Conservation (phyloP, 2,329 filamentous ascomycete species). For the Ascosphaera apis region DNA sequence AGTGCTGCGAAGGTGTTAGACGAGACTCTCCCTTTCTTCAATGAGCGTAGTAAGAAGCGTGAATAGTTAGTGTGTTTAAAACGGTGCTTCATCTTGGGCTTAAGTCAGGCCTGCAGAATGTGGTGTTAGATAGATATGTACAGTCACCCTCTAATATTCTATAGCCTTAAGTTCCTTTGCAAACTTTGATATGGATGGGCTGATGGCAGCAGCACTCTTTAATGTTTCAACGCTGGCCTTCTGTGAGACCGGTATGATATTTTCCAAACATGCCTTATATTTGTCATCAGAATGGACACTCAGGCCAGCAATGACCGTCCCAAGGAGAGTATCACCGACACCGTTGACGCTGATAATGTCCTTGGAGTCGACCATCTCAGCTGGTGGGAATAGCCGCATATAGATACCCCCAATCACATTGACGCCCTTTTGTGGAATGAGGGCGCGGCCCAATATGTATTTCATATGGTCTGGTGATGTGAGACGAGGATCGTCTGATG, state of each 20-base stretch:
- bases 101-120: too few relatives aligned
- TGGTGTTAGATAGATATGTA: too few relatives aligned
- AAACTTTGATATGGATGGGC: constrained; percentile 11
- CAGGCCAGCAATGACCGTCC: constrained; percentile 59
- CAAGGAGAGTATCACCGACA: constrained; percentile 79
- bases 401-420: constrained; percentile 56
- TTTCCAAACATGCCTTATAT: constrained; percentile 24
- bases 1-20: constrained; percentile 13
- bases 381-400: constrained; percentile 50
- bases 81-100: too few relatives aligned
- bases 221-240: constrained; percentile 58
- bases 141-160: neutral
- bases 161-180: constrained; percentile 2
- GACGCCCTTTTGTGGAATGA: neutral
- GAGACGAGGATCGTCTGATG: constrained; percentile 43
- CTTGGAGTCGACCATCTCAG: constrained; percentile 32
- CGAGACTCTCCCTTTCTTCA: constrained; percentile 1
- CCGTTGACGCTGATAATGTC: constrained; percentile 81
- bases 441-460: constrained; percentile 47
- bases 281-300: constrained; percentile 19
- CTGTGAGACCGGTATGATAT: constrained; percentile 60
- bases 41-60: too few relatives aligned
- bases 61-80: too few relatives aligned
- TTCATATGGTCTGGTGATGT: constrained; percentile 36
- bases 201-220: constrained; percentile 49